phyloP scores from a whole-genome alignment of 1,139 yeast species.

The Lodderomyces orthopsilosis region DNA sequence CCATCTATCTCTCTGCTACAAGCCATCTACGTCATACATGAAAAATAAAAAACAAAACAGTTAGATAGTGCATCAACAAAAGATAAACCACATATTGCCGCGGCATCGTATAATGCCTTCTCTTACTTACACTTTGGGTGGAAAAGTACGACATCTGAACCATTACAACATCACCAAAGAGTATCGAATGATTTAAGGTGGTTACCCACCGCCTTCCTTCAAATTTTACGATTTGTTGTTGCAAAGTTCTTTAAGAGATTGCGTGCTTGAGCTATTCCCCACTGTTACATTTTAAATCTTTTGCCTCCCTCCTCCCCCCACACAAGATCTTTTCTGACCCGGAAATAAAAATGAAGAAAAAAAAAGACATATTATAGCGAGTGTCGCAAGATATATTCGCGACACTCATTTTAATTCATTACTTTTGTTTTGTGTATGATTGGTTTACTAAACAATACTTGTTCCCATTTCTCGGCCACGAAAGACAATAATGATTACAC shows the following conservation, averaged over 20 bases:
- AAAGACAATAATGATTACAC: not conserved
- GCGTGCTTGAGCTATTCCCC: too few species aligned
- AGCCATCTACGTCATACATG: too few species aligned
- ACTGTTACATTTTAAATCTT: not conserved
- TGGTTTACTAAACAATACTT: not conserved
- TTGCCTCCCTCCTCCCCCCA: not conserved
- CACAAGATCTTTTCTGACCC: too few species aligned
- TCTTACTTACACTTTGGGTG: too few species aligned
- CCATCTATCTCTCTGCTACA: too few species aligned
- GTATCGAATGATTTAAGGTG: not conserved
- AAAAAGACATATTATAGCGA: not conserved
- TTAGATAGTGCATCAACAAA: too few species aligned
- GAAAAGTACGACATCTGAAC: too few species aligned
- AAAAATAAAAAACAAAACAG: too few species aligned
- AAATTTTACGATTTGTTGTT: not conserved
- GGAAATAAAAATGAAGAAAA: not conserved
- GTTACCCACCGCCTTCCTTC: not conserved
- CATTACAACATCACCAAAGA: too few species aligned
- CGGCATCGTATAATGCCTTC: too few species aligned
- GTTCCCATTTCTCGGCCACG: not conserved
- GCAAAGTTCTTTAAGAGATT: too few species aligned
- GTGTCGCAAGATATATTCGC: not conserved
- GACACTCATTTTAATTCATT: not conserved
- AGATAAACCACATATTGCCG: too few species aligned
- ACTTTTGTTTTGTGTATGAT: not conserved